These are phyloP conservation scores for Achlya hypogyna DNA, from an alignment of 352 stramenopile species.

Conservation along the genomic window DNA sequence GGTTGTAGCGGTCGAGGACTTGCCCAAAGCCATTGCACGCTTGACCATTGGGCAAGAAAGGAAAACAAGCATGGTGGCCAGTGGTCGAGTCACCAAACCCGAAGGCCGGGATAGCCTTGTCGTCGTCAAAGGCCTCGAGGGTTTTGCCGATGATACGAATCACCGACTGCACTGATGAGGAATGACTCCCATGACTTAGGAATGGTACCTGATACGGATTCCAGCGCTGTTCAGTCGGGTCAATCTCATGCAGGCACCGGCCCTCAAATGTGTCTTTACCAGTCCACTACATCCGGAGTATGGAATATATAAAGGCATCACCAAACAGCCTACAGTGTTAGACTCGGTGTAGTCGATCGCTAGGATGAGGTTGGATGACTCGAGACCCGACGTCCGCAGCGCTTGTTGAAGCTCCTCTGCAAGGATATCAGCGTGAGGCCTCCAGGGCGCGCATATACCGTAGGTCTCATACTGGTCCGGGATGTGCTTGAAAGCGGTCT, in stretches of 20 bases:
- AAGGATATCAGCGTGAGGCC: too few species aligned
- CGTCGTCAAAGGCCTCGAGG: constrained; percentile 71
- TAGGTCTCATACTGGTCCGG: too few species aligned
- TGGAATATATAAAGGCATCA: too few species aligned
- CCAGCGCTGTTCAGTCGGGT: constrained; percentile 28
- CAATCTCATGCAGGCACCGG: constrained; percentile 46
- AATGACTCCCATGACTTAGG: not conserved
- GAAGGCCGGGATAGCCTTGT: constrained; percentile 63
- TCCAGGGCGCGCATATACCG: too few species aligned
- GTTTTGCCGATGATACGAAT: too few species aligned
- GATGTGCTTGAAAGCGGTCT: too few species aligned
- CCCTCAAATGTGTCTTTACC: constrained; percentile 49
- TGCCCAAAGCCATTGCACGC: constrained; percentile 46
- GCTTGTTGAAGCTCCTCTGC: too few species aligned
- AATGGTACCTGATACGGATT: constrained; percentile 51
- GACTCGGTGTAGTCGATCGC: too few species aligned
- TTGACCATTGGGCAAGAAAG: constrained; percentile 29
- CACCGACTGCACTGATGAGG: constrained; percentile 31
- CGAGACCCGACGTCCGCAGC: too few species aligned
- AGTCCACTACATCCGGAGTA: constrained; percentile 53
- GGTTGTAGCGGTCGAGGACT: constrained; percentile 43
- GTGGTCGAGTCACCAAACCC: constrained; percentile 56
- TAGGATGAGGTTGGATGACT: too few species aligned
- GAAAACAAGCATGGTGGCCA: constrained; percentile 37
- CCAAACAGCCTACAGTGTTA: too few species aligned